These are phyloP conservation scores for Aureoboletus auriporus DNA, from an alignment of 768 basidiomycete genomes.

Conservation along the genomic window DNA sequence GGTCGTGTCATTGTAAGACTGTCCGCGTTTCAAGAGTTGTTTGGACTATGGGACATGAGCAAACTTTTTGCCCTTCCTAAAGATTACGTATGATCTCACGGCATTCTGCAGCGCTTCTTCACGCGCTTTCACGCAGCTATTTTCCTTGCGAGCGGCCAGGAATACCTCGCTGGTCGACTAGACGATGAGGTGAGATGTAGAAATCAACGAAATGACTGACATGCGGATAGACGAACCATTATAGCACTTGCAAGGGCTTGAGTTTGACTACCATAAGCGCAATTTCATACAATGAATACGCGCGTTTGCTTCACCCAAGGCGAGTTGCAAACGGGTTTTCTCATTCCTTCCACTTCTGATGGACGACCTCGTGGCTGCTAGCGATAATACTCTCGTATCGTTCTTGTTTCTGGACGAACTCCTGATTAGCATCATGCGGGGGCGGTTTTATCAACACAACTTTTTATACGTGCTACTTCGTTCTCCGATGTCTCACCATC, in stretches of 20 bases:
- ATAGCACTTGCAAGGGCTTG: slow-evolving; percentile 67
- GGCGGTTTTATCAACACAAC: slow-evolving; percentile 48
- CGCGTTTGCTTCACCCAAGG: too few species aligned
- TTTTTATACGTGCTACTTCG: slow-evolving; percentile 56
- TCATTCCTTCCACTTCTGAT: slow-evolving; percentile 88
- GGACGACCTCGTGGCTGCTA: slow-evolving; percentile 71
- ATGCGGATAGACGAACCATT: slow-evolving; percentile 49
- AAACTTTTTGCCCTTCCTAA: slow-evolving; percentile 82
- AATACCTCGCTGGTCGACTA: slow-evolving; percentile 70
- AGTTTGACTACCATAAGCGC: slow-evolving; percentile 49
- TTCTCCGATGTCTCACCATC: slow-evolving; percentile 87
- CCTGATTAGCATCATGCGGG: slow-evolving; percentile 78
- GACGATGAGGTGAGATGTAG: slow-evolving; percentile 1
- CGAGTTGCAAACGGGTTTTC: slow-evolving; percentile 66
- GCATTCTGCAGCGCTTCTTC: slow-evolving; percentile 83
- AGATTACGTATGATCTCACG: slow-evolving; percentile 80
- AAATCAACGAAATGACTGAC: too few species aligned
- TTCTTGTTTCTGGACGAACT: slow-evolving; percentile 65
- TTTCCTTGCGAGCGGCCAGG: slow-evolving; percentile 71
- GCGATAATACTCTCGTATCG: slow-evolving; percentile 69
- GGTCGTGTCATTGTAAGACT: slow-evolving; percentile 91
- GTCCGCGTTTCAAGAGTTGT: neutral
- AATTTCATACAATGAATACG: too few species aligned
- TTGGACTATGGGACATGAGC: neutral
- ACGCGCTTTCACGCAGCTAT: slow-evolving; percentile 71